Evolutionary conservation across 2,329 filamentous ascomycete species (phyloP).

Genomic region (Ophiobolus disseminans): DNA sequence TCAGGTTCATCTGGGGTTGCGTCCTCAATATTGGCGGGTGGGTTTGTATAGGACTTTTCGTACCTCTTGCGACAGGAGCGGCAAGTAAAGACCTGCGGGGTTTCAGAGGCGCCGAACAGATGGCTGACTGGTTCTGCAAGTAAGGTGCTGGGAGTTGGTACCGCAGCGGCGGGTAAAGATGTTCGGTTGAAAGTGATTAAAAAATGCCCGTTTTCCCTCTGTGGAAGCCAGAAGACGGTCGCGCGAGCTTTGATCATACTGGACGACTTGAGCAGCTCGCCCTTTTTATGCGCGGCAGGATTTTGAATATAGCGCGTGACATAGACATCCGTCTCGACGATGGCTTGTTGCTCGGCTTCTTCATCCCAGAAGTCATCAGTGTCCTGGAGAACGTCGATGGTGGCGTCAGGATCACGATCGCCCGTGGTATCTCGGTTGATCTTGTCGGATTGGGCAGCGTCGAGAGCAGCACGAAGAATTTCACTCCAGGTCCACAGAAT

Average conservation of each 20-base stretch:
- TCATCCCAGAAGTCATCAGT: conserved; percentile 13
- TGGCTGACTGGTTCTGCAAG: background rate
- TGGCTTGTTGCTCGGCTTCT: background rate
- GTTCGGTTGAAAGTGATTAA: conserved; percentile 8
- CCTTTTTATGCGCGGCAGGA: background rate
- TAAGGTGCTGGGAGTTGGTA: background rate
- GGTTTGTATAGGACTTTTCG: background rate
- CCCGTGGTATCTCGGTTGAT: background rate
- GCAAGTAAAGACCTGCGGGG: background rate
- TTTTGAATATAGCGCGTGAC: conserved; percentile 1
- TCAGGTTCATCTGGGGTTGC: background rate
- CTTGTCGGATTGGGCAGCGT: background rate
- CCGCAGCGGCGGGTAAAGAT: conserved; percentile 1
- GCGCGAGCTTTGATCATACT: conserved; percentile 7
- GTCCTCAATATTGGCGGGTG: background rate
- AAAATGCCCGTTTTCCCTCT: background rate
- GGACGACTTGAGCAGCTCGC: background rate
- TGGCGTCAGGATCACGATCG: background rate
- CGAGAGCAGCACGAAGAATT: conserved; percentile 6
- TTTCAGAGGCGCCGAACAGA: background rate
- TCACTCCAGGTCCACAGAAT: conserved; percentile 10
- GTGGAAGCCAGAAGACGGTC: conserved; percentile 5
- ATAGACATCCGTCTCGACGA: conserved; percentile 6
- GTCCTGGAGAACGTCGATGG: background rate
- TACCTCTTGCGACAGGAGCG: background rate